phyloP scores from a whole-genome alignment of 2,329 filamentous ascomycete genomes.

The Acephala macrosclerotiorum region DNA sequence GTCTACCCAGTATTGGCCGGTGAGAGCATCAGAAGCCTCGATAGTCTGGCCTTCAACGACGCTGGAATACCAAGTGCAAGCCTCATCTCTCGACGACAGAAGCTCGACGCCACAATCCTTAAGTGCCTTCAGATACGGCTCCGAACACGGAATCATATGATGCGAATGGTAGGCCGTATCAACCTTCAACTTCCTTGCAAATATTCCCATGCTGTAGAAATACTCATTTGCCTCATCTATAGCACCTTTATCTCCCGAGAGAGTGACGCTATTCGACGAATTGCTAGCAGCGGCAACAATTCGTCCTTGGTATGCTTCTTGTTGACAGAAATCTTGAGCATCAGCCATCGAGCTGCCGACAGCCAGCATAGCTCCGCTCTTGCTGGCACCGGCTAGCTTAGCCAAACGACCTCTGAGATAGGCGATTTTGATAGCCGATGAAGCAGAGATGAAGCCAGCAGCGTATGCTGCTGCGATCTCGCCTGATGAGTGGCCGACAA shows the following conservation, averaged over 20 bases:
- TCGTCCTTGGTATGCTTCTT: constrained; percentile 16
- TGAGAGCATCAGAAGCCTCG: constrained; percentile 14
- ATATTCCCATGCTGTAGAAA: constrained; percentile 26
- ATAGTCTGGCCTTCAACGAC: constrained; percentile 17
- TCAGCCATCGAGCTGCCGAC: constrained; percentile 34
- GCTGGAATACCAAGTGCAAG: constrained; percentile 9
- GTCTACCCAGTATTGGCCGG: constrained; percentile 48
- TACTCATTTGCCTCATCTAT: constrained; percentile 22
- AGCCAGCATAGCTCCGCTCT: constrained; percentile 38
- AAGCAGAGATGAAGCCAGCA: constrained; percentile 42
- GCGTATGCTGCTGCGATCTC: constrained; percentile 58
- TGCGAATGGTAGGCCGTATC: constrained; percentile 41
- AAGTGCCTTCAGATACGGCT: constrained; percentile 28
- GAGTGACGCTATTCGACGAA: constrained; percentile 36
- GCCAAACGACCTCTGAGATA: constrained; percentile 47
- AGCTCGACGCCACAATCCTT: constrained; percentile 22
- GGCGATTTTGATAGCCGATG: constrained; percentile 51
- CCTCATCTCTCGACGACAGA: neutral
- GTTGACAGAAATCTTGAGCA: constrained; percentile 27
- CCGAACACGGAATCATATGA: constrained; percentile 34
- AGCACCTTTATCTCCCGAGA: constrained; percentile 39
- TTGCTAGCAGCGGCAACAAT: constrained; percentile 45
- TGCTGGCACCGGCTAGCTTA: constrained; percentile 24
- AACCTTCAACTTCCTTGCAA: constrained; percentile 32
- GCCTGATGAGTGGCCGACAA: constrained; percentile 55